Base-by-base conservation (phyloP, 352 stramenopile genomes). In the Pseudoperonospora humuli region DNA sequence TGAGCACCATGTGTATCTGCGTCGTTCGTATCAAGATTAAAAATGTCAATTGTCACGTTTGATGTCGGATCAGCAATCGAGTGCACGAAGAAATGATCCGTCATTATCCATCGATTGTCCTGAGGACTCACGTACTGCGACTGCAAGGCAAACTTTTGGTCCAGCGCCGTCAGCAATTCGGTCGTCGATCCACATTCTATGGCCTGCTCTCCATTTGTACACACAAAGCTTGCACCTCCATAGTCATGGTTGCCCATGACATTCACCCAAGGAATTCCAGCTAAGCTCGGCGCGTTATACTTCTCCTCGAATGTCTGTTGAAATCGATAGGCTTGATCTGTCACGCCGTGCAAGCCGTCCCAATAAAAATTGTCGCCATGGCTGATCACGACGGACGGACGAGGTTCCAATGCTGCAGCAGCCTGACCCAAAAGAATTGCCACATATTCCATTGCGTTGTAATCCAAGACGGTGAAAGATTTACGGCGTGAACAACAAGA, bases 161-260 rank as follows among this genome's bases (percentile, higher is more conserved):
- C 71, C 36, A 90, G 50, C 3, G 46, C 41, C 13, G 54, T 38
- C 17, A 88, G 21, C 10, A 93, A 32, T 11, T 70, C 68, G 6
- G 15, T 43, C 11, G 57, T 67, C 24, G 62, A 70, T 8, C 55
- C 61, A 45, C 80, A 93, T 17, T 77, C 37, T 0, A 65, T 52
- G 1, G 65, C 64, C 13, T 51, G 28, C 7, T 62, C 67, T 7
- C 62, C 65, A n/a, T 53, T 41, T 4, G 70, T 64, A 35, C 81
- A 93, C n/a, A 87, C 64, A 42, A 70, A 93, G 20, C 74, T 86
- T 3, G 75, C 70, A 4, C 81, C 81, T 33, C 81, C 78, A 26
- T 91, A 88, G 57, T 93, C 81, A 49, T 91, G 81, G 55, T 93
- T 93, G 27, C 81, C 81, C 57, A 89, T 69, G 27, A 91, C 75